These are phyloP conservation scores for Eremochloa ophiuroides DNA, from an alignment of 176 grass and related monocot genomes.

Conservation along the genomic window DNA sequence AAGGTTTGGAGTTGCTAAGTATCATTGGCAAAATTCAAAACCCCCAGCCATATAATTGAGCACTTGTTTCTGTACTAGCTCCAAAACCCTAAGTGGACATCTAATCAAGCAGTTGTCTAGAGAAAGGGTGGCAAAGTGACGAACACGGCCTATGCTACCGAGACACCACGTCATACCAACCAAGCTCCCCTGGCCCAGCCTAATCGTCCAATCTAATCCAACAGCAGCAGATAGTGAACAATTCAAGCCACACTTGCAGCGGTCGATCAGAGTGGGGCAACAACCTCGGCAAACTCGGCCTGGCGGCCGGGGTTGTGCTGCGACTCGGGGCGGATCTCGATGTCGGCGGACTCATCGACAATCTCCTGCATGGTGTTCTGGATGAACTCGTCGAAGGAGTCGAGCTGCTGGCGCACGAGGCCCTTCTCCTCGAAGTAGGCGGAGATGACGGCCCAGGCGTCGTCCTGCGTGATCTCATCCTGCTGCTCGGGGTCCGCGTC, in stretches of 20 bases:
- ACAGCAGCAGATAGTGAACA: constrained; percentile 31
- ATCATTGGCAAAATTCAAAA: background rate
- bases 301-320: constrained; percentile 97
- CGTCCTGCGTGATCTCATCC: constrained; percentile 91
- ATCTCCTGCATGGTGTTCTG: constrained; percentile 99
- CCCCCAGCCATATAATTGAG: background rate
- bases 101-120: background rate
- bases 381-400: constrained; percentile 98
- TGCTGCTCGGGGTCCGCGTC: constrained; percentile 33
- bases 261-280: background rate
- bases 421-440: constrained; percentile 99
- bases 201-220: constrained; percentile 13
- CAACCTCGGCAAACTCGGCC: constrained; percentile 91
- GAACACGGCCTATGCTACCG: background rate
- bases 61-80: background rate
- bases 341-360: constrained; percentile 85
- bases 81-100: constrained; percentile 23
- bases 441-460: constrained; percentile 95
- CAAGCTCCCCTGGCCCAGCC: constrained; percentile 23
- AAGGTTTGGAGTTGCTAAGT: background rate
- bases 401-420: constrained; percentile 89
- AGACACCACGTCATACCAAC: background rate
- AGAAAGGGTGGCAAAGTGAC: background rate
- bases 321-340: constrained; percentile 93
- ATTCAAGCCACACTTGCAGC: constrained; percentile 24